These are phyloP conservation scores for Rossbeevera mucosa DNA, from an alignment of 768 basidiomycete genomes.

Conservation along the genomic window DNA sequence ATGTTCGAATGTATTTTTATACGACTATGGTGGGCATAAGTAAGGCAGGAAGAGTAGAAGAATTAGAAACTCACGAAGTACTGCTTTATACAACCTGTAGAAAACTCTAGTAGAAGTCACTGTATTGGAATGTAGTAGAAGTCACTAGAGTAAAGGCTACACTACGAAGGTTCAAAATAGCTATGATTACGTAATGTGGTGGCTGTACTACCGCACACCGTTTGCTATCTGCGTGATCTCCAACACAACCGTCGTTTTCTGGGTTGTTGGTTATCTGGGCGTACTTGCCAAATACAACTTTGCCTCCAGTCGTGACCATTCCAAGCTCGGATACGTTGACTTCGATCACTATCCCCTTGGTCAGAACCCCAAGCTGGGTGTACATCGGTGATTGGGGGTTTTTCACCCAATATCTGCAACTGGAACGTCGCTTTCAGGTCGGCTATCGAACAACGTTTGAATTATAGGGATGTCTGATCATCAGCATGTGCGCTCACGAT, in stretches of 20 bases:
- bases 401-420: slow-evolving; percentile 92
- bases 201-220: too few species aligned
- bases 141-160: too few species aligned
- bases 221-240: too few species aligned
- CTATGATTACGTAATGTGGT: too few species aligned
- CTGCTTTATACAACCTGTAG: too few species aligned
- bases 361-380: slow-evolving; percentile 92
- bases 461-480: not conserved
- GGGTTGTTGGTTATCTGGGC: slow-evolving; percentile 93
- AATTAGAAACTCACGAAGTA: slow-evolving; percentile 73
- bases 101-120: too few species aligned
- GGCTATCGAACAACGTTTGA: slow-evolving; percentile 45
- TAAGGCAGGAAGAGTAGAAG: not conserved
- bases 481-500: slow-evolving; percentile 58
- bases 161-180: too few species aligned
- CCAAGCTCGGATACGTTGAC: slow-evolving; percentile 99
- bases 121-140: too few species aligned
- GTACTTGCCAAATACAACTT: slow-evolving; percentile 90
- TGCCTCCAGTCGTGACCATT: slow-evolving; percentile 95
- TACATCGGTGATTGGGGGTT: slow-evolving; percentile 99
- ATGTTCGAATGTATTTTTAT: slow-evolving; percentile 9
- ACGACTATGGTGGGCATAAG: slow-evolving; percentile 23
- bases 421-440: slow-evolving; percentile 99
- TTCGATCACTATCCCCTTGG: slow-evolving; percentile 97
- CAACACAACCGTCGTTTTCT: slow-evolving; percentile 94